Base-by-base conservation (phyloP, 768 basidiomycete genomes). In the Panaeolus cyanescens region DNA sequence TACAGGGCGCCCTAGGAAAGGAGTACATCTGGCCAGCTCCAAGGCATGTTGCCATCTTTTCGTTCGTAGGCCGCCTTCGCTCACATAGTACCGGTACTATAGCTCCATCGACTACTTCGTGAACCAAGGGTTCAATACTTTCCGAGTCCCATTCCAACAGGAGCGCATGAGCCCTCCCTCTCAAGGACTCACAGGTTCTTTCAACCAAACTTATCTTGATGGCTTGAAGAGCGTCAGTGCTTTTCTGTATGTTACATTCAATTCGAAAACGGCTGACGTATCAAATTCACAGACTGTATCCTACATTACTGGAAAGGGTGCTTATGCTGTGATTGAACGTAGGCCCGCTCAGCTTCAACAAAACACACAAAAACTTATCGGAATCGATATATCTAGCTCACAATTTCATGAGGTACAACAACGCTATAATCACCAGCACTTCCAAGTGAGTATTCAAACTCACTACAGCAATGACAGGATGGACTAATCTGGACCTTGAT, bases 281-380 rank as follows among this genome's bases (percentile, higher is more conserved):
- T 45, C 31, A n/a, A 22, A 15, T 31, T 37, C 3, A 20, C 57
- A 84, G 83, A 85, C 78, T 53, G 82, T 87, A 50, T 80, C 74
- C 73, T 87, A 87, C 69, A 84, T 87, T 70, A 87, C 86, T 39
- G 70, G 72, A 64, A 86, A 86, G 75, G 85, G 85, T 40, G 85
- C 79, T 17, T 86, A 74, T 64, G 86, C 80, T 57, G 70, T 81
- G 61, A 75, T 88, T 56, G 86, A 87, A 55, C 86, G 83, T 84
- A 64, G 63, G 80, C 75, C 19, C 19, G 1, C 25, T 34, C 45
- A 28, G 25, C 25, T 9, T 13, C 15, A 0, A 4, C 19, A 22
- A 36, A 63, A 30, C 56, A 19, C 54, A 55, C 9, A n/a, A 32
- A 62, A 20, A 33, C 33, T 17, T 45, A 50, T 13, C 25, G 10